Evolutionary conservation across 2,329 filamentous ascomycete genomes (phyloP).

Genomic region (Diaporthe sp.): DNA sequence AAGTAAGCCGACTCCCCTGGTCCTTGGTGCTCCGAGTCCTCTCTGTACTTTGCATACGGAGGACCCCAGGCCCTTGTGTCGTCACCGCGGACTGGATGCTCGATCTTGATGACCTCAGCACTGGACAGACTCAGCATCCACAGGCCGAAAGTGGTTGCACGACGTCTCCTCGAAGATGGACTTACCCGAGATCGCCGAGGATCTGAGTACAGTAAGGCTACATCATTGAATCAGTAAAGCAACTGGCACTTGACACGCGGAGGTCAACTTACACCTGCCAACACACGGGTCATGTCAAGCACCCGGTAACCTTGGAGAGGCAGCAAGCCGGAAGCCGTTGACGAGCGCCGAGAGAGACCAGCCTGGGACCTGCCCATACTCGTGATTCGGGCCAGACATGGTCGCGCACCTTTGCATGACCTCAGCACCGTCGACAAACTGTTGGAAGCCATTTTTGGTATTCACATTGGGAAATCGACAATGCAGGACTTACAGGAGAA

Average conservation of each 20-base stretch:
- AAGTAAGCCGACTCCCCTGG: conserved; percentile 97
- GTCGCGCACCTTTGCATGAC: neutral
- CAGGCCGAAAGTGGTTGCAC: conserved; percentile 25
- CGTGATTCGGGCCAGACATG: neutral
- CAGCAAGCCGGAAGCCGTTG: conserved; percentile 50
- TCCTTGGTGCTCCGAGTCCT: conserved; percentile 71
- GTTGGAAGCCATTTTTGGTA: conserved; percentile 25
- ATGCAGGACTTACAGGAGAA: neutral
- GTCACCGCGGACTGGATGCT: conserved; percentile 91
- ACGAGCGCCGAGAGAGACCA: conserved; percentile 10
- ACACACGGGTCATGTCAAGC: conserved; percentile 95
- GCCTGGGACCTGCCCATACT: neutral
- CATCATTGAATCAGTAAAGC: neutral
- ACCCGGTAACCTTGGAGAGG: conserved; percentile 90
- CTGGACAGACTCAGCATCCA: conserved; percentile 61
- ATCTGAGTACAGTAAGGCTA: conserved; percentile 99
- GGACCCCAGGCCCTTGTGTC: conserved; percentile 98
- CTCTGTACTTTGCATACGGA: conserved; percentile 85
- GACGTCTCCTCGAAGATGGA: conserved; percentile 21
- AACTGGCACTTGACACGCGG: neutral
- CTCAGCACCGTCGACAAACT: conserved; percentile 17
- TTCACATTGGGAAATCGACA: neutral
- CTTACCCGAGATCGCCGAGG: conserved; percentile 93
- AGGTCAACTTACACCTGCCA: conserved; percentile 82
- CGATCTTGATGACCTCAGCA: conserved; percentile 96